phyloP scores from a whole-genome alignment of 495 filamentous ascomycete species.

The Neurospora sp. region DNA sequence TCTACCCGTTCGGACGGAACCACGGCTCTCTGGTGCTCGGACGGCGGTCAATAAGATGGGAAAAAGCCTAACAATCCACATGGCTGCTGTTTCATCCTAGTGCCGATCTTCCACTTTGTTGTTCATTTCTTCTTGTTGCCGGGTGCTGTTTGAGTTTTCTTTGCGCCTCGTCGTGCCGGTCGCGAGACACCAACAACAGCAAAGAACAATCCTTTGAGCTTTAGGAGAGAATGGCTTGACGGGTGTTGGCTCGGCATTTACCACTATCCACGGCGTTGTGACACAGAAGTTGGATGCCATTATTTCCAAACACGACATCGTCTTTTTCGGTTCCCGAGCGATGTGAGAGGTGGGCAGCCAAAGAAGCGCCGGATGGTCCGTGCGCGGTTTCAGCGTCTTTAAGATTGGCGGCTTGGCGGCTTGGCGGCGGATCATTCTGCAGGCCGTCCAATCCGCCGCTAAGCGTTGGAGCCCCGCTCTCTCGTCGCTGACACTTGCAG shows the following conservation, averaged over 20 bases:
- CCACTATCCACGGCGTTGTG: not conserved
- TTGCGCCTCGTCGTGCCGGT: not conserved
- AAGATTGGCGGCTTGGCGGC: conserved; percentile 16
- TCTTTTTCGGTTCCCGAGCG: not conserved
- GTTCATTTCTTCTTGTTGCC: not conserved
- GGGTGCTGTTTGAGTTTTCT: not conserved
- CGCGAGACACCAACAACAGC: not conserved
- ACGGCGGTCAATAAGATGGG: not conserved
- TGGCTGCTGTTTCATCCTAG: not conserved
- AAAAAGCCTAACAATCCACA: not conserved
- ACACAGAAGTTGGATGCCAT: not conserved
- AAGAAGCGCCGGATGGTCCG: conserved; percentile 21
- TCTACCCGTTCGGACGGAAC: not conserved
- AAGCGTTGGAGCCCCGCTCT: not conserved
- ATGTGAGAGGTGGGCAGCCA: conserved; percentile 1
- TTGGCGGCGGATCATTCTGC: conserved; percentile 2
- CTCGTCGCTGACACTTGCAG: not conserved
- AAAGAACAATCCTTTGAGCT: not conserved
- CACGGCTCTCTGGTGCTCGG: not conserved
- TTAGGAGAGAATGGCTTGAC: not conserved
- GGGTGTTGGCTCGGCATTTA: not conserved
- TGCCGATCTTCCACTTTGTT: not conserved
- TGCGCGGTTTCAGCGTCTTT: conserved; percentile 11
- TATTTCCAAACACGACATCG: not conserved
- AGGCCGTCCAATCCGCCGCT: conserved; percentile 14